These are phyloP conservation scores for Pichia exigua DNA, from an alignment of 805 yeast genomes.

Conservation along the genomic window DNA sequence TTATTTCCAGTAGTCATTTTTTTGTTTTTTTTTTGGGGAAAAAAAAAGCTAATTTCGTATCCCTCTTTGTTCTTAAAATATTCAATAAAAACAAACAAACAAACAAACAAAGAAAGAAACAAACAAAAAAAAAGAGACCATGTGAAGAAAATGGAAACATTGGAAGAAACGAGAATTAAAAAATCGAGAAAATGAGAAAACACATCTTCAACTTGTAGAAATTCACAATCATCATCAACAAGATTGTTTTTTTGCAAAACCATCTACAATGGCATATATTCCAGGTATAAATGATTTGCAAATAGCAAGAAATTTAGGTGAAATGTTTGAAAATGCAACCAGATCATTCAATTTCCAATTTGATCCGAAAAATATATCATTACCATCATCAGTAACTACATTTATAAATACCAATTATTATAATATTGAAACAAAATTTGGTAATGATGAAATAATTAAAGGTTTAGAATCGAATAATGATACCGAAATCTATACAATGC, in stretches of 20 bases:
- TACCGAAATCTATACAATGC: constrained; percentile 52
- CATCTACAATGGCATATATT: constrained; percentile 6
- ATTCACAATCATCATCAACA: too few species aligned
- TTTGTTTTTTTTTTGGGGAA: too few species aligned
- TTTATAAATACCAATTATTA: constrained; percentile 19
- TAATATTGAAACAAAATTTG: constrained; percentile 23
- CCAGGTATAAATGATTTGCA: constrained; percentile 9
- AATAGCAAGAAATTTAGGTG: constrained; percentile 15
- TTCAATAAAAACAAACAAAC: too few species aligned
- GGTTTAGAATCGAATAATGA: constrained; percentile 63
- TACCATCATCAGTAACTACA: constrained; percentile 18
- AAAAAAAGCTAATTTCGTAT: too few species aligned
- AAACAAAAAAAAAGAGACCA: not conserved
- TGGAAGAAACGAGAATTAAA: not conserved
- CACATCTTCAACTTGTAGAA: too few species aligned
- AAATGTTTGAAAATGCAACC: constrained; percentile 16
- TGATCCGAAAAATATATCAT: constrained; percentile 11
- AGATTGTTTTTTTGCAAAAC: too few species aligned
- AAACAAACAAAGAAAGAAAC: too few species aligned
- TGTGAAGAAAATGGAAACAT: not conserved
- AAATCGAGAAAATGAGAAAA: too few species aligned
- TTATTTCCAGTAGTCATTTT: not conserved
- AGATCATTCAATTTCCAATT: constrained; percentile 9
- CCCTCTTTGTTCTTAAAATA: too few species aligned
- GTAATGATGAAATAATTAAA: constrained; percentile 59